Percentiles rank a stretch among this genome's conserved stretches.
phyloP scores from a whole-genome alignment of 495 filamentous ascomycete species.

The Podospora australis region DNA sequence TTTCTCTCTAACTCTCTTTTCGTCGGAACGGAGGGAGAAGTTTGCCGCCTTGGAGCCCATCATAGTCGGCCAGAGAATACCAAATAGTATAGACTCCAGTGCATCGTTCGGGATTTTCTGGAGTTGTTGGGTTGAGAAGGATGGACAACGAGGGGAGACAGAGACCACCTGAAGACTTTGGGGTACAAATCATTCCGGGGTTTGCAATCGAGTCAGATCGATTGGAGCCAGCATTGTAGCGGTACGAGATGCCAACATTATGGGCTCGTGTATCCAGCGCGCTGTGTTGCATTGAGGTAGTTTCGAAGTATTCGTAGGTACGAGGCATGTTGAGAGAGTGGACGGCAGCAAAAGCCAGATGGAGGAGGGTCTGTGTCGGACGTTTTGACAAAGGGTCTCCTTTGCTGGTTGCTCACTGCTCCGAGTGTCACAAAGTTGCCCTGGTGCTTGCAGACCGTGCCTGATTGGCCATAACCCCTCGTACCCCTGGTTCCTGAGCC shows the following conservation, averaged over 20 bases:
- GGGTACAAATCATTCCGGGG: too few relatives aligned
- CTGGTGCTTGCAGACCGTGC: slow-evolving; percentile 14
- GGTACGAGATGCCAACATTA: background rate
- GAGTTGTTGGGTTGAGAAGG: background rate
- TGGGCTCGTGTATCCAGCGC: background rate
- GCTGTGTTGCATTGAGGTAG: slow-evolving; percentile 20
- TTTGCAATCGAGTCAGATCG: too few relatives aligned
- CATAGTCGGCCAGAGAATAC: background rate
- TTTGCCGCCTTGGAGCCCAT: slow-evolving; percentile 11
- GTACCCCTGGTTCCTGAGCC: slow-evolving; percentile 19
- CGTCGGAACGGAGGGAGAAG: slow-evolving; percentile 1
- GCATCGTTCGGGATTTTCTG: background rate
- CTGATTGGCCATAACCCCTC: slow-evolving; percentile 24
- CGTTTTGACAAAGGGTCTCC: slow-evolving; percentile 19
- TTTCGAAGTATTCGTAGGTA: slow-evolving; percentile 6
- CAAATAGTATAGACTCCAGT: too few relatives aligned
- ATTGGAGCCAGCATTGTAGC: too few relatives aligned
- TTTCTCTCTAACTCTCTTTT: background rate
- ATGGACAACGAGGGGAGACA: slow-evolving; percentile 1
- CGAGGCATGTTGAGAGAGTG: background rate
- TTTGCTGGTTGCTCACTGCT: slow-evolving; percentile 23
- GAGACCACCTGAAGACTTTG: slow-evolving; percentile 5
- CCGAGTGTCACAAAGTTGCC: slow-evolving; percentile 30
- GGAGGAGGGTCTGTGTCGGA: slow-evolving; percentile 25
- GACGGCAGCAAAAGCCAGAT: slow-evolving; percentile 16